A percentile compares a stretch with the other conserved stretches of the same genome.
phyloP scores from a whole-genome alignment of 2,329 filamentous ascomycete genomes.

The Thielaviopsis populi region DNA sequence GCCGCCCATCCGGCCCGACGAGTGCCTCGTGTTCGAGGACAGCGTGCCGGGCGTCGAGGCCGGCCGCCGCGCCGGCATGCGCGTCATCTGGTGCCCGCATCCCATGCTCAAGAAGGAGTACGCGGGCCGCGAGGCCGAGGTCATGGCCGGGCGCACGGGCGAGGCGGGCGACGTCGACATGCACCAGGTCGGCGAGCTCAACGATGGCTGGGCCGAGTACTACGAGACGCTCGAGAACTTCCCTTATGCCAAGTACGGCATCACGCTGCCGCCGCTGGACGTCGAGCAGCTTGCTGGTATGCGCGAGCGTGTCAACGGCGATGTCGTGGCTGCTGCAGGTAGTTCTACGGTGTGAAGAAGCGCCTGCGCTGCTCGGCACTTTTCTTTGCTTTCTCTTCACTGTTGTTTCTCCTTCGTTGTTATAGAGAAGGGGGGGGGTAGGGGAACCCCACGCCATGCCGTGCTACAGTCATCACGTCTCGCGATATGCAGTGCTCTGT shows the following conservation, averaged over 20 bases:
- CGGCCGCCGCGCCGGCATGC: slow-evolving; percentile 82
- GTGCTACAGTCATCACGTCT: not conserved
- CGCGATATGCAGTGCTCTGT: not conserved
- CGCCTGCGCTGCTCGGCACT: not conserved
- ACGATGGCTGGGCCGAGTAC: slow-evolving; percentile 48
- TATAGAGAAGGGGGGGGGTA: not conserved
- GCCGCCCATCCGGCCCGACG: slow-evolving; percentile 55
- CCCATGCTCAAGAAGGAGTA: slow-evolving; percentile 63
- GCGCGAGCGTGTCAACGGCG: slow-evolving; percentile 25
- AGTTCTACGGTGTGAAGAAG: not conserved
- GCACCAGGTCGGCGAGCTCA: slow-evolving; percentile 41
- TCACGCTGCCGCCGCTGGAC: slow-evolving; percentile 29
- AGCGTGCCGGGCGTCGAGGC: slow-evolving; percentile 85
- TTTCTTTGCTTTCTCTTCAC: not conserved
- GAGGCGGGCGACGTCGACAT: slow-evolving; percentile 43
- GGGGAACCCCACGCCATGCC: not conserved
- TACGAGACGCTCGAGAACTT: slow-evolving; percentile 36
- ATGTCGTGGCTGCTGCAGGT: slow-evolving; percentile 18
- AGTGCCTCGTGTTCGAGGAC: slow-evolving; percentile 95
- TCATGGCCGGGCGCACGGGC: slow-evolving; percentile 69
- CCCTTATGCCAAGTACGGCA: slow-evolving; percentile 44
- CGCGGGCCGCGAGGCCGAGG: slow-evolving; percentile 58
- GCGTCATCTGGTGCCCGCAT: slow-evolving; percentile 86
- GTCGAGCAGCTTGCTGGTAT: slow-evolving; percentile 32
- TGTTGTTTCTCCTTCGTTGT: not conserved